Evolutionary conservation across 139 green algal species (phyloP).

Genomic region (Chlamydomonas urium): DNA sequence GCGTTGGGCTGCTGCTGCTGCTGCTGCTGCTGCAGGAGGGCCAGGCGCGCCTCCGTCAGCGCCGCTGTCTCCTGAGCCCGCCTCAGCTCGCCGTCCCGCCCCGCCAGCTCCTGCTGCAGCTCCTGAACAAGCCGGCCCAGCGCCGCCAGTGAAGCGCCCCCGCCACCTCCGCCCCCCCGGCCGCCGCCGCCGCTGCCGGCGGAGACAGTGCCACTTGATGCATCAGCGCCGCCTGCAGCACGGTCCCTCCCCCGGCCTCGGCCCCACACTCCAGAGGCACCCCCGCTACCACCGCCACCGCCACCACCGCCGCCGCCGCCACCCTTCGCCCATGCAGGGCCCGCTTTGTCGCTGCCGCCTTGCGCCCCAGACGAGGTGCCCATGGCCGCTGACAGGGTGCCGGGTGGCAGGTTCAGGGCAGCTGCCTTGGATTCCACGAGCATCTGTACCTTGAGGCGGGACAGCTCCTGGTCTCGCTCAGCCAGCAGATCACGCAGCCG

Average conservation of each 20-base stretch:
- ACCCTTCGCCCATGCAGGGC: too few relatives aligned
- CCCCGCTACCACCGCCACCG: too few relatives aligned
- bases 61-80: neutral
- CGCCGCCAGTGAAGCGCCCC: neutral
- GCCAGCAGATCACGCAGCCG: constrained; percentile 29
- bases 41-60: constrained; percentile 23
- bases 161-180: neutral
- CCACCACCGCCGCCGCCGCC: too few relatives aligned
- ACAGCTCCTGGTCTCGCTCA: constrained; percentile 43
- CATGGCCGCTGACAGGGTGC: too few relatives aligned
- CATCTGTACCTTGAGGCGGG: constrained; percentile 17
- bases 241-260: too few relatives aligned
- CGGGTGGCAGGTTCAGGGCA: too few relatives aligned
- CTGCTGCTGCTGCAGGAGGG: constrained; percentile 1
- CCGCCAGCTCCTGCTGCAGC: constrained; percentile 25
- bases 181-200: neutral
- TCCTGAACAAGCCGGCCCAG: neutral
- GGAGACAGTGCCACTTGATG: neutral
- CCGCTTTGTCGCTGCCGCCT: too few relatives aligned
- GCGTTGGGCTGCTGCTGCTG: constrained; percentile 25
- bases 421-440: constrained; percentile 1
- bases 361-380: too few relatives aligned
- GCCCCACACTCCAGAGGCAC: too few relatives aligned
- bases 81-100: constrained; percentile 23
- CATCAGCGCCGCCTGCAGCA: neutral